Percentiles rank a stretch among this genome's conserved stretches.
Conservation (phyloP, 1,284 basidiomycete species). For the Trichosporon faecale region DNA sequence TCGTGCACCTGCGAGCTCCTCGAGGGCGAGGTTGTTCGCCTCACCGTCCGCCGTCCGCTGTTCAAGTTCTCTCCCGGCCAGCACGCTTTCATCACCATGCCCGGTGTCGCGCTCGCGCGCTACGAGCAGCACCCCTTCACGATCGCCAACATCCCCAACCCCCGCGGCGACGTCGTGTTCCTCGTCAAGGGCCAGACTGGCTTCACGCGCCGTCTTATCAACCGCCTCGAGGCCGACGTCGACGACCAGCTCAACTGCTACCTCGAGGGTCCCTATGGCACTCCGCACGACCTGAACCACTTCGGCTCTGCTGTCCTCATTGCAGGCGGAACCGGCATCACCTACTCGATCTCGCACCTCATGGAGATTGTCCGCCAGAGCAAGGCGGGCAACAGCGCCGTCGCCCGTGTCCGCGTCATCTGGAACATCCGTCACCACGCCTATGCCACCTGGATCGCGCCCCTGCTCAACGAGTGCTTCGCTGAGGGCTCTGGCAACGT, state of each 20-base stretch:
- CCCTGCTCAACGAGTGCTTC: conserved; percentile 22
- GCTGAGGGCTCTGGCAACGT: conserved; percentile 12
- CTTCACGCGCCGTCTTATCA: conserved; percentile 35
- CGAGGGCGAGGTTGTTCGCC: conserved; percentile 51
- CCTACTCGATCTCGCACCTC: conserved; percentile 39
- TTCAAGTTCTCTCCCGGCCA: conserved; percentile 40
- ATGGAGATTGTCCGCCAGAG: conserved; percentile 33
- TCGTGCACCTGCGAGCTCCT: conserved; percentile 54
- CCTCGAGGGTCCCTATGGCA: conserved; percentile 49
- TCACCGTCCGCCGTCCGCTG: conserved; percentile 19
- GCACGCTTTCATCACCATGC: conserved; percentile 45
- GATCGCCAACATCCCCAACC: conserved; percentile 31
- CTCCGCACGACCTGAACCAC: conserved; percentile 23
- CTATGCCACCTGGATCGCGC: conserved; percentile 28
- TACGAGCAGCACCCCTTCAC: conserved; percentile 51
- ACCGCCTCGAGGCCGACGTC: conserved; percentile 24
- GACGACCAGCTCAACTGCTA: conserved; percentile 28
- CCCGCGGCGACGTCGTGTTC: conserved; percentile 17
- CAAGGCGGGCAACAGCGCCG: conserved; percentile 29
- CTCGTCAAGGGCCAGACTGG: conserved; percentile 30
- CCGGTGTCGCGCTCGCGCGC: conserved; percentile 37
- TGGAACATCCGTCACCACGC: conserved; percentile 35
- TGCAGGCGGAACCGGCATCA: conserved; percentile 47
- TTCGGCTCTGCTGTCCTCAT: conserved; percentile 13
- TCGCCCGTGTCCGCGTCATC: conserved; percentile 34